These are phyloP conservation scores for Candolleomyces aberdarensis DNA, from an alignment of 768 basidiomycete species.

Conservation along the genomic window DNA sequence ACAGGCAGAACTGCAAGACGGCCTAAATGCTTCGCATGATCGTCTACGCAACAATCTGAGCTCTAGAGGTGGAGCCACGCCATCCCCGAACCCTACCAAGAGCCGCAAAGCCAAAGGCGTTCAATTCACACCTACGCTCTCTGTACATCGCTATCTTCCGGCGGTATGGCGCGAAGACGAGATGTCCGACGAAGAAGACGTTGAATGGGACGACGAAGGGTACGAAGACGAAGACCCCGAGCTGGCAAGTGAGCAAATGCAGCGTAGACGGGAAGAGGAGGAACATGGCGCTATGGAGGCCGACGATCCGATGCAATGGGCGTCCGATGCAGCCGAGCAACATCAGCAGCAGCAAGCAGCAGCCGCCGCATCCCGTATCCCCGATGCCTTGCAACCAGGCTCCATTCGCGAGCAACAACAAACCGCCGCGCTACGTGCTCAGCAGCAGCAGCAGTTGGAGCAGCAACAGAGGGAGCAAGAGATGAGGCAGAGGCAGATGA, in stretches of 20 bases:
- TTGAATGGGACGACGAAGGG: constrained; percentile 64
- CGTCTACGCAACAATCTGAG: constrained; percentile 48
- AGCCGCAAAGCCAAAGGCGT: constrained; percentile 48
- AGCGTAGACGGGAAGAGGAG: constrained; percentile 32
- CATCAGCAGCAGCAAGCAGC: constrained; percentile 19
- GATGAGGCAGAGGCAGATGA: constrained; percentile 28
- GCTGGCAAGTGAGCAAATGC: constrained; percentile 52
- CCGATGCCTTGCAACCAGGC: constrained; percentile 35
- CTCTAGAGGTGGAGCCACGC: constrained; percentile 42
- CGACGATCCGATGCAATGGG: constrained; percentile 90
- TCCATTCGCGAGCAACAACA: constrained; percentile 29
- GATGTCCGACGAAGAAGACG: constrained; percentile 58
- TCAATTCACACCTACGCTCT: constrained; percentile 66
- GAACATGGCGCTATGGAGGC: constrained; percentile 48
- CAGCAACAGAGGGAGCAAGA: constrained; percentile 27
- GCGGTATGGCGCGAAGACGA: constrained; percentile 83
- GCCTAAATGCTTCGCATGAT: constrained; percentile 46
- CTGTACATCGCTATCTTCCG: constrained; percentile 74
- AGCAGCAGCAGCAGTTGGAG: constrained; percentile 25
- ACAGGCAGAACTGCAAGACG: constrained; percentile 62
- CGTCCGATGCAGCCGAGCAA: constrained; percentile 55
- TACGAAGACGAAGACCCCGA: constrained; percentile 70
- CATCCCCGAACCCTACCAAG: constrained; percentile 36
- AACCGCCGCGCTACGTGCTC: constrained; percentile 23
- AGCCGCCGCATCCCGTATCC: constrained; percentile 17